Conservation (phyloP, 352 stramenopile species). For the Globisporangium canariense region DNA sequence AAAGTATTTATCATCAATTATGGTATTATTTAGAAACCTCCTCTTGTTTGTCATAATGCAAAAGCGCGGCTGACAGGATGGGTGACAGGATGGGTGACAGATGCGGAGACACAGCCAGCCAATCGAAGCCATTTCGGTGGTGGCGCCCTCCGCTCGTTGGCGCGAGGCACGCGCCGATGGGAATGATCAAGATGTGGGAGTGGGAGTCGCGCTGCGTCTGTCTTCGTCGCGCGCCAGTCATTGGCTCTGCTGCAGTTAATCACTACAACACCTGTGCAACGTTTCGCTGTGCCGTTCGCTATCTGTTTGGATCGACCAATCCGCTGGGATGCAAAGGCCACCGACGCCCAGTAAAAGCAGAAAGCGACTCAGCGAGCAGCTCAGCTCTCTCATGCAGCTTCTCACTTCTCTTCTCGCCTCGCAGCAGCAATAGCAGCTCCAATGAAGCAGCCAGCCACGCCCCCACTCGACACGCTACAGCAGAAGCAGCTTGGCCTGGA, state of each 20-base stretch:
- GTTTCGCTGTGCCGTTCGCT: background rate
- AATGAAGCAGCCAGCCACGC: conserved; percentile 10
- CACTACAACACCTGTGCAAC: background rate
- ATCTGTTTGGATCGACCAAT: too few species aligned
- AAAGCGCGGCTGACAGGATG: too few species aligned
- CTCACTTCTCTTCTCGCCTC: conserved; percentile 10
- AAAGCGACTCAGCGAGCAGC: background rate
- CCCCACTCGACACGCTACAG: background rate
- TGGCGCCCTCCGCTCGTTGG: background rate
- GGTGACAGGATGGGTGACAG: too few species aligned
- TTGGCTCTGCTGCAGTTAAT: background rate
- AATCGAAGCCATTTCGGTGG: background rate
- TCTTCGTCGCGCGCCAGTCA: background rate
- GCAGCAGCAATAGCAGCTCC: background rate
- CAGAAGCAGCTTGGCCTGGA: conserved; percentile 5
- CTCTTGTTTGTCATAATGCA: too few species aligned
- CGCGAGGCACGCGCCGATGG: conserved; percentile 3
- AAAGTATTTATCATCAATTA: too few species aligned
- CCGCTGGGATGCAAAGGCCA: background rate
- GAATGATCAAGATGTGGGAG: conserved; percentile 1
- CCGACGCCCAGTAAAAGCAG: background rate
- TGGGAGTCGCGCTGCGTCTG: background rate
- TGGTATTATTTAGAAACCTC: too few species aligned
- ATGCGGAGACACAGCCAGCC: background rate
- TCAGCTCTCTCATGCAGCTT: background rate